Conservation (phyloP, 805 yeast species). For the Yarrowia sp. region DNA sequence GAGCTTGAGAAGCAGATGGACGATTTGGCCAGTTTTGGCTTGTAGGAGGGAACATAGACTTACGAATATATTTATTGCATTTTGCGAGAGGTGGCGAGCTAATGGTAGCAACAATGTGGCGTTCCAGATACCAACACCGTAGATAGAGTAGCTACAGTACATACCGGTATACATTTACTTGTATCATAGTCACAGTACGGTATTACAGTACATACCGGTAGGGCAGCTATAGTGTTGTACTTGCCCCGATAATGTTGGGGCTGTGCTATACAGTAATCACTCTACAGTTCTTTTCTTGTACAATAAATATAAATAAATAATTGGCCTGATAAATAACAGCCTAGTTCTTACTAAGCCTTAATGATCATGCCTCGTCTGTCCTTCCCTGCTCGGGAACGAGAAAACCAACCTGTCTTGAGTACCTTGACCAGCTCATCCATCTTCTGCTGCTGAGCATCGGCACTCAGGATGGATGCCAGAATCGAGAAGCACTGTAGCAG, state of each 20-base stretch:
- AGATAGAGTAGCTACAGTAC: too few species aligned
- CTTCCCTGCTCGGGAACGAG: constrained; percentile 46
- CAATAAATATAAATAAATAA: constrained; percentile 25
- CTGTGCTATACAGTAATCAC: too few species aligned
- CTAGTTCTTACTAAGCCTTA: constrained; percentile 4
- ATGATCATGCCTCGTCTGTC: constrained; percentile 46
- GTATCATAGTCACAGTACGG: too few species aligned
- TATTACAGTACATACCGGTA: too few species aligned
- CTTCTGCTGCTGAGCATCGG: constrained; percentile 63
- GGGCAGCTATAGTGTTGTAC: too few species aligned
- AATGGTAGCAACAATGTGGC: too few species aligned
- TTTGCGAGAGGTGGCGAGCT: neutral
- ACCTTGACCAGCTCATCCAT: constrained; percentile 59
- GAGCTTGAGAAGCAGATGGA: constrained; percentile 37
- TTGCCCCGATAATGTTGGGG: too few species aligned
- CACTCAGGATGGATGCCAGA: constrained; percentile 59
- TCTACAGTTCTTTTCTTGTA: neutral
- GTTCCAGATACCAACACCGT: too few species aligned
- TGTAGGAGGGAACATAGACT: neutral
- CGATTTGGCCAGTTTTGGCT: constrained; percentile 17
- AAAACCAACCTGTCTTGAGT: constrained; percentile 46
- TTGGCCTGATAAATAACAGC: neutral
- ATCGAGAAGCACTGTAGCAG: constrained; percentile 70
- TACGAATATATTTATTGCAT: constrained; percentile 27
- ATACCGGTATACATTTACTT: neutral